Base-by-base conservation (phyloP, 2,329 filamentous ascomycete species). In the Epichloe brachyelytri region DNA sequence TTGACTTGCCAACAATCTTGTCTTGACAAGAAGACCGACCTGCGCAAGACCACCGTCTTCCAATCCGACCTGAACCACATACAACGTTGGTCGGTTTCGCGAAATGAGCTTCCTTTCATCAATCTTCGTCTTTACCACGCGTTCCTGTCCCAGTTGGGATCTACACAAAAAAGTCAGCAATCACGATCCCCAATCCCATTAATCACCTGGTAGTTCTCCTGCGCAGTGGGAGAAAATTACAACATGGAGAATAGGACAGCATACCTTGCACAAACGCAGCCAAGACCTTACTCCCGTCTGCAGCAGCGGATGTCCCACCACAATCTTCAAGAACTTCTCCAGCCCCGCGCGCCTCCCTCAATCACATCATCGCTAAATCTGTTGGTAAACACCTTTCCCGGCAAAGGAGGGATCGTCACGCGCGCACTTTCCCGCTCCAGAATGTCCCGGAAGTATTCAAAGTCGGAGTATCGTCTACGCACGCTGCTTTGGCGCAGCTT, bases 291-390 rank as follows among this genome's bases (percentile, higher is more conserved):
- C 89, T 96, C 49, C 93, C 33, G 93, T 98, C 79, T 98, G 93
- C 70, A 98, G 71, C 62, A 98, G 75, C 60, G 93, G 93, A 68
- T 98, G 93, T 0, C 93, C 91, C 1, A 95, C 93, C 11, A 98
- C 93, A 65, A 97, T 97, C 79, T 93, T 90, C 65, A 98, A 71
- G 66, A 98, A 98, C 65, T 94, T 82, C 73, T 98, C 90, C 58
- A 98, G 73, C 1, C 93, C 93, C 60, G 91, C 87, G 56, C 91
- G 77, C 50, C 93, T 78, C 63, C 88, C 75, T 97, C 93, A 66
- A 98, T 98, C 62, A 98, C 91, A 66, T 95, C 90, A 71, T 98
- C 93, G 62, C 87, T 94, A 74, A 98, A 98, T 45, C 93, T 82
- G 69, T 97, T 97, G 48, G 91, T 95, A 61, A 97, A 96, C 51